Percentiles rank a stretch among this genome's conserved stretches.
Conservation (phyloP, 2,329 filamentous ascomycete species). For the Elsinoe australis region DNA sequence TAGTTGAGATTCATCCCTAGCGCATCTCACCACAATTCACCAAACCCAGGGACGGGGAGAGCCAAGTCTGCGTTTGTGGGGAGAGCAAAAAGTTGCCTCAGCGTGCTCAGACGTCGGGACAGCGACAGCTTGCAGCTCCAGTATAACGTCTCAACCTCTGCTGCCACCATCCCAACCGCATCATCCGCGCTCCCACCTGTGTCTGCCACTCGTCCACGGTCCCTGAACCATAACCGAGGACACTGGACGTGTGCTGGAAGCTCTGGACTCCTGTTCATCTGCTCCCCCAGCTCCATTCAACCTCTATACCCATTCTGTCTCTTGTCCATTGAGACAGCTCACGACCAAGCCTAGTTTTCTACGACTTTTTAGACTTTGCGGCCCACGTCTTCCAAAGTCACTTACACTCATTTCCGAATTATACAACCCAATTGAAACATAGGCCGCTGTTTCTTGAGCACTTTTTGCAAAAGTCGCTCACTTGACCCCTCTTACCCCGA, state of each 20-base stretch:
- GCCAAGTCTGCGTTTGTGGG: conserved; percentile 5
- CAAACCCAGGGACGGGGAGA: background rate
- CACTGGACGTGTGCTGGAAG: background rate
- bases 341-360: too few relatives aligned
- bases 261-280: conserved; percentile 6
- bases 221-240: conserved; percentile 2
- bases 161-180: conserved; percentile 17
- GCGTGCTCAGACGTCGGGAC: background rate
- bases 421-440: background rate
- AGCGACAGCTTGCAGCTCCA: background rate
- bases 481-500: background rate
- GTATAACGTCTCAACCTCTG: conserved; percentile 15
- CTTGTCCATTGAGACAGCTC: background rate
- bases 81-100: conserved; percentile 15
- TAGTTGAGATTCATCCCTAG: conserved; percentile 17
- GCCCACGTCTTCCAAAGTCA: background rate
- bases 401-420: background rate
- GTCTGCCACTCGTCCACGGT: conserved; percentile 4
- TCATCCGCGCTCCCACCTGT: background rate
- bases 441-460: conserved; percentile 16
- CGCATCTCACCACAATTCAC: conserved; percentile 7
- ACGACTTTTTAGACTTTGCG: background rate
- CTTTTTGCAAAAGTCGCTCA: conserved; percentile 13
- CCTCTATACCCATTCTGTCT: conserved; percentile 5
- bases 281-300: conserved; percentile 17